phyloP scores from a whole-genome alignment of 768 basidiomycete species.

The Leccinum broughii region DNA sequence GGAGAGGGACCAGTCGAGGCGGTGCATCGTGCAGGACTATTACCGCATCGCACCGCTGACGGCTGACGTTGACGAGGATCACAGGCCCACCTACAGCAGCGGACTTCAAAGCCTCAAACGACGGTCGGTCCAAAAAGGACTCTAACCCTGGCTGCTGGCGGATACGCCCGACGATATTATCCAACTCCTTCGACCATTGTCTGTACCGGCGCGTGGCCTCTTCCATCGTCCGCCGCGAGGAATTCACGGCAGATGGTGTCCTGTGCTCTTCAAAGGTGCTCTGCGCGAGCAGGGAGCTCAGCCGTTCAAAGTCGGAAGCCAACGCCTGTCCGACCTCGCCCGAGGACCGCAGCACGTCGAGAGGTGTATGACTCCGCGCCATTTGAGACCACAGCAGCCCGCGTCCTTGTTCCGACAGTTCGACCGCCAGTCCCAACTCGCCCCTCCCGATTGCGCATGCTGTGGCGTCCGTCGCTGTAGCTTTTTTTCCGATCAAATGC shows the following conservation, averaged over 20 bases:
- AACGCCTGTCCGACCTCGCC: constrained; percentile 17
- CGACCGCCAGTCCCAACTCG: constrained; percentile 27
- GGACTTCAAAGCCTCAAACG: constrained; percentile 17
- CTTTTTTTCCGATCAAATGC: constrained; percentile 1
- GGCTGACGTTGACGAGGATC: constrained; percentile 38
- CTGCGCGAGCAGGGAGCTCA: constrained; percentile 16
- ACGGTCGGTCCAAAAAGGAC: constrained; percentile 30
- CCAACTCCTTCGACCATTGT: constrained; percentile 19
- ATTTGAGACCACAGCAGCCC: constrained; percentile 33
- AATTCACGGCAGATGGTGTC: background rate
- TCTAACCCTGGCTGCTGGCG: constrained; percentile 29
- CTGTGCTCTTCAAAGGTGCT: background rate
- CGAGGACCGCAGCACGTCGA: constrained; percentile 23
- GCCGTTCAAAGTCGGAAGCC: constrained; percentile 28
- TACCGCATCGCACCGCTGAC: constrained; percentile 39
- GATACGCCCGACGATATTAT: constrained; percentile 22
- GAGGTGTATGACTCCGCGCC: constrained; percentile 26
- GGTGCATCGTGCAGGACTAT: constrained; percentile 28
- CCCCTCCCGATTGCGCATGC: constrained; percentile 27
- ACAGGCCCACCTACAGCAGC: constrained; percentile 34
- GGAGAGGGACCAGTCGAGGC: constrained; percentile 24
- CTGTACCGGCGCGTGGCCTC: constrained; percentile 18
- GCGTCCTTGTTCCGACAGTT: constrained; percentile 38
- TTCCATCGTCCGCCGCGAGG: constrained; percentile 14
- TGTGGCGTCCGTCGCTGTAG: constrained; percentile 25